A percentile compares a stretch with the other conserved stretches of the same genome.
These are phyloP conservation scores for Candida hispaniensis DNA, from an alignment of 805 yeast species.

Conservation along the genomic window DNA sequence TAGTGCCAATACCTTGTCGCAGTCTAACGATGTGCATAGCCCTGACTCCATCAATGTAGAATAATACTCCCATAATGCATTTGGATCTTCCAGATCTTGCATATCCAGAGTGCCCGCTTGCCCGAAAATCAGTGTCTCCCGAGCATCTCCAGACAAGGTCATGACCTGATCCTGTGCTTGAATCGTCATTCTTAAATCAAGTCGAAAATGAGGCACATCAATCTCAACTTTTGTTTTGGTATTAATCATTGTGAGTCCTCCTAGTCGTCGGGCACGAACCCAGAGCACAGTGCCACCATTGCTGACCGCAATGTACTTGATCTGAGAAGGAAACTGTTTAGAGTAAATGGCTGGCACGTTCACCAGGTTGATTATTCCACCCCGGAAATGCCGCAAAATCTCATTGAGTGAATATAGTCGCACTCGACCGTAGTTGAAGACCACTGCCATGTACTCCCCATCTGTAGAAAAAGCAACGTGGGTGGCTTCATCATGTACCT, in stretches of 20 bases:
- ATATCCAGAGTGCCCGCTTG: slow-evolving; percentile 15
- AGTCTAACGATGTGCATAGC: slow-evolving; percentile 14
- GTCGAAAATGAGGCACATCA: slow-evolving; percentile 22
- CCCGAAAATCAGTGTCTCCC: slow-evolving; percentile 21
- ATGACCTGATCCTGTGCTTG: slow-evolving; percentile 18
- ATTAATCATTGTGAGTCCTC: slow-evolving; percentile 21
- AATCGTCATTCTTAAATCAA: slow-evolving; percentile 19
- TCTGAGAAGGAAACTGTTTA: slow-evolving; percentile 21
- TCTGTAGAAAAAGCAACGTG: slow-evolving; percentile 16
- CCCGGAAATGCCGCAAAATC: slow-evolving; percentile 5
- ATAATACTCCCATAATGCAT: slow-evolving; percentile 19
- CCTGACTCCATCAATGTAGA: slow-evolving; percentile 16
- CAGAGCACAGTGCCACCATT: slow-evolving; percentile 20
- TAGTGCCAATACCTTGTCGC: slow-evolving; percentile 12
- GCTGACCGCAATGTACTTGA: slow-evolving; percentile 20
- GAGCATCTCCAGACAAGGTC: slow-evolving; percentile 18
- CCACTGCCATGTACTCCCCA: slow-evolving; percentile 16
- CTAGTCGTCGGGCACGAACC: slow-evolving; percentile 20
- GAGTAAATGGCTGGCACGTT: slow-evolving; percentile 17
- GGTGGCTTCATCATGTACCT: slow-evolving; percentile 4
- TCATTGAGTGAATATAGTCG: slow-evolving; percentile 12
- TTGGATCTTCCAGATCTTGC: slow-evolving; percentile 6
- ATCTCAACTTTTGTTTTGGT: slow-evolving; percentile 20
- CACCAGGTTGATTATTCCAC: slow-evolving; percentile 12
- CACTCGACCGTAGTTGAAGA: slow-evolving; percentile 17